A percentile compares a stretch with the other conserved stretches of the same genome.
Evolutionary conservation across 129 eudicot genomes (phyloP).

Genomic region (Silybum marianum): DNA sequence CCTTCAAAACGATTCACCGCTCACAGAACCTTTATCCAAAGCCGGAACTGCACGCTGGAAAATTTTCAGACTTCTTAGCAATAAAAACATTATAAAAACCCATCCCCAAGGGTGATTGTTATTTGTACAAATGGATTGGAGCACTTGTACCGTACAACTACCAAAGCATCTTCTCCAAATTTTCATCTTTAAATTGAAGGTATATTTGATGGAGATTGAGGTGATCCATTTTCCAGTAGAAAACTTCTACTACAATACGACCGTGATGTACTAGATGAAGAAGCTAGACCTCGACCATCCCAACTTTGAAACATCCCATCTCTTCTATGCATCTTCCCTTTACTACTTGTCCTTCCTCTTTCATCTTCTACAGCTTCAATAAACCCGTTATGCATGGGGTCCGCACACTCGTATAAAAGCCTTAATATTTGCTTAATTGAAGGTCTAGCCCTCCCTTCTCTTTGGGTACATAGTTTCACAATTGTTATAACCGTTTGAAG

Average conservation of each 20-base stretch:
- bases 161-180: not conserved
- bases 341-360: slow-evolving; percentile 69
- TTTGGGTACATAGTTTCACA: slow-evolving; percentile 80
- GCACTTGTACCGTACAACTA: not conserved
- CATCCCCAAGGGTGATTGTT: not conserved
- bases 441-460: slow-evolving; percentile 77
- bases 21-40: not conserved
- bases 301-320: slow-evolving; percentile 60
- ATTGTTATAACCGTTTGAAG: slow-evolving; percentile 63
- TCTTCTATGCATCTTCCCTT: slow-evolving; percentile 54
- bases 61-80: not conserved
- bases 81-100: not conserved
- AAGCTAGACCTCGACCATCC: slow-evolving; percentile 72
- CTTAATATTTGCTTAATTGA: slow-evolving; percentile 87
- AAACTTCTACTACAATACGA: slow-evolving; percentile 90
- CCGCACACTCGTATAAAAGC: slow-evolving; percentile 83
- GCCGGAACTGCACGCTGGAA: not conserved
- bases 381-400: slow-evolving; percentile 82
- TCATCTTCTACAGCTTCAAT: slow-evolving; percentile 79
- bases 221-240: slow-evolving; percentile 73
- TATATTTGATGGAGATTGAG: slow-evolving; percentile 69
- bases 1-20: not conserved
- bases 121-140: not conserved
- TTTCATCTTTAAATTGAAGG: slow-evolving; percentile 41
- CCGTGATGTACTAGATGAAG: slow-evolving; percentile 86